Conservation (phyloP, 2,329 filamentous ascomycete genomes). For the Westerdykella sp. region DNA sequence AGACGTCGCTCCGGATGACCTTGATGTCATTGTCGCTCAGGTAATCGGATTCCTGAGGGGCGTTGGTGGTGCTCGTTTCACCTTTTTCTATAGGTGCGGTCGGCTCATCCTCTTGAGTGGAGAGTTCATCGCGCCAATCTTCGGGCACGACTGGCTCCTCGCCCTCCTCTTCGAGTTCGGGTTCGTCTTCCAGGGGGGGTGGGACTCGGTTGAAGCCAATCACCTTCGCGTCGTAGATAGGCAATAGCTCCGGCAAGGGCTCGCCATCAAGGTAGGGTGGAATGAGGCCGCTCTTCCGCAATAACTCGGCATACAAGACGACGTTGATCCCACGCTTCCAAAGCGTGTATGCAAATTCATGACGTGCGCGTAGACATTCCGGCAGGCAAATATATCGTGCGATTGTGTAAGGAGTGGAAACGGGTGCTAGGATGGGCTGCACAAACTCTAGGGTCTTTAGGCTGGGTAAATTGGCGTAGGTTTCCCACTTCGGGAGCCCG, state of each 20-base stretch:
- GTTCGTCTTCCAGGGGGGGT: background rate
- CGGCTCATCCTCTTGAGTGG: background rate
- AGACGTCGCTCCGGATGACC: background rate
- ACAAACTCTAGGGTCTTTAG: conserved; percentile 24
- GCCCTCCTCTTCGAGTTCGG: background rate
- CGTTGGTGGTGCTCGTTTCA: too few species aligned
- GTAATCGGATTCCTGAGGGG: background rate
- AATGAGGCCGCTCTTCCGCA: conserved; percentile 15
- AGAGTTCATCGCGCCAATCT: background rate
- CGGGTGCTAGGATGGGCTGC: conserved; percentile 12
- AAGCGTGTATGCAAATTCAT: conserved; percentile 22
- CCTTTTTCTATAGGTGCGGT: too few species aligned
- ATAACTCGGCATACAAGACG: conserved; percentile 22
- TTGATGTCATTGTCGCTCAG: background rate
- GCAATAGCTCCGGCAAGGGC: conserved; percentile 14
- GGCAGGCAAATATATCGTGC: conserved; percentile 19
- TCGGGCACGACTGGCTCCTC: background rate
- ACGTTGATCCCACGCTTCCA: conserved; percentile 23
- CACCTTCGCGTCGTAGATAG: conserved; percentile 43
- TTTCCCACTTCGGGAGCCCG: conserved; percentile 15
- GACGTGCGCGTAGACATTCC: conserved; percentile 21
- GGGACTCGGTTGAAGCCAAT: conserved; percentile 23
- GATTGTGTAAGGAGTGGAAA: conserved; percentile 6
- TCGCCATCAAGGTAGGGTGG: conserved; percentile 31
- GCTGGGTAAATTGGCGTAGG: conserved; percentile 21